phyloP scores from a whole-genome alignment of 192 early-diverging fungal genomes.

The Umbelopsis sp. region DNA sequence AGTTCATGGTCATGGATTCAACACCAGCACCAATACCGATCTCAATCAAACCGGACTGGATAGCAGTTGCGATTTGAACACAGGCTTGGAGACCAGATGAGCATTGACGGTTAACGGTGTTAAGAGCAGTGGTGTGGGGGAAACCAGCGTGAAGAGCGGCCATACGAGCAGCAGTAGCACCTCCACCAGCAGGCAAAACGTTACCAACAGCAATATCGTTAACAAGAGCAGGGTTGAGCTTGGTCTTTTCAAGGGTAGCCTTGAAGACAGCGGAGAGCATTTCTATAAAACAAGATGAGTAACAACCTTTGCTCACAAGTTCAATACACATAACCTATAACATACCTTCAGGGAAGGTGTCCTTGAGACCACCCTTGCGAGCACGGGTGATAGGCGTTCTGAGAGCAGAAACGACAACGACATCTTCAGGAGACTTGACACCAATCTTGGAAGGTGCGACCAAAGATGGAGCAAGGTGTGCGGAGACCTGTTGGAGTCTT shows the following conservation, averaged over 20 bases:
- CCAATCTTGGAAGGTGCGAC: conserved; percentile 47
- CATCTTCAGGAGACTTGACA: conserved; percentile 77
- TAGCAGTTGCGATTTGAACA: conserved; percentile 83
- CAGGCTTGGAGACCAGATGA: conserved; percentile 91
- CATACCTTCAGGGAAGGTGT: conserved; percentile 69
- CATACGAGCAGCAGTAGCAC: conserved; percentile 89
- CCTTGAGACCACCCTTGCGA: conserved; percentile 82
- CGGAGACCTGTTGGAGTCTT: conserved; percentile 33
- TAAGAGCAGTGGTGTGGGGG: conserved; percentile 79
- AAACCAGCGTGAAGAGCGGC: conserved; percentile 92
- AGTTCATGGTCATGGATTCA: conserved; percentile 92
- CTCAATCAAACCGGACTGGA: conserved; percentile 89
- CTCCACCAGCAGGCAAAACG: conserved; percentile 86
- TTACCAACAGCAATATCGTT: conserved; percentile 95
- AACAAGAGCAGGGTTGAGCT: conserved; percentile 67
- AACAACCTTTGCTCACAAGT: background rate
- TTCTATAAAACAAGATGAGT: conserved; percentile 44
- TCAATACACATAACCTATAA: background rate
- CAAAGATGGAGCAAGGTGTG: conserved; percentile 37
- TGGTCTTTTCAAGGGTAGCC: conserved; percentile 57
- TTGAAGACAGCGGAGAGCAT: conserved; percentile 77
- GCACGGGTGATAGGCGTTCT: conserved; percentile 77
- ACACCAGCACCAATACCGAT: conserved; percentile 95
- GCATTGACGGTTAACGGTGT: conserved; percentile 94
- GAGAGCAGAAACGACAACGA: conserved; percentile 80